phyloP scores from a whole-genome alignment of 352 stramenopile species.

The Globisporangium solare region DNA sequence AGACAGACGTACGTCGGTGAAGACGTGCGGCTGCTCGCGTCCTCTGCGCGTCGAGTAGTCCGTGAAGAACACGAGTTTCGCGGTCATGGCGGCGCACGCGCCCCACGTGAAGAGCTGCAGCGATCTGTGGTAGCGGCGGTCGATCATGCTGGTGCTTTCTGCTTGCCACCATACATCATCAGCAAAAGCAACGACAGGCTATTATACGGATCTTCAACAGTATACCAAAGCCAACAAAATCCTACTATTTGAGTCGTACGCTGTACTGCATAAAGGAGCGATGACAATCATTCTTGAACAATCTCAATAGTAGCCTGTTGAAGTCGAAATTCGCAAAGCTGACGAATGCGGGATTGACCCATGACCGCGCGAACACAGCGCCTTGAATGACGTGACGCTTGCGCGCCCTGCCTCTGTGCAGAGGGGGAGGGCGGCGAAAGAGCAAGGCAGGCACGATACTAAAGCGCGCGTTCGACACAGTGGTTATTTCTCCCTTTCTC shows the following conservation, averaged over 20 bases:
- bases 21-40: constrained; percentile 66
- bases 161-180: background rate
- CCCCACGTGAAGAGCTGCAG: constrained; percentile 83
- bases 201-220: background rate
- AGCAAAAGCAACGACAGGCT: background rate
- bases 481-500: too few relatives aligned
- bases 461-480: too few relatives aligned
- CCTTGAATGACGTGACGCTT: too few relatives aligned
- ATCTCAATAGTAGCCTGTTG: background rate
- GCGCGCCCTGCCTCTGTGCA: too few relatives aligned
- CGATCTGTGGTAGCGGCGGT: constrained; percentile 79
- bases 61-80: constrained; percentile 85
- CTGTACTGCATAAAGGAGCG: background rate
- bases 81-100: constrained; percentile 70
- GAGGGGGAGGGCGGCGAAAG: too few relatives aligned
- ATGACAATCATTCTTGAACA: background rate
- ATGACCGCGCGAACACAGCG: too few relatives aligned
- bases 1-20: constrained; percentile 48
- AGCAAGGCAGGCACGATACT: too few relatives aligned
- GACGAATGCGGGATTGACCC: too few relatives aligned
- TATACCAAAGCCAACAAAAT: too few relatives aligned
- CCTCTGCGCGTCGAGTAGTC: constrained; percentile 59
- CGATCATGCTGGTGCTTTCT: constrained; percentile 47
- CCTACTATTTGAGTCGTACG: too few relatives aligned
- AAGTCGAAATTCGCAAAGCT: too few relatives aligned